Percentiles rank a stretch among this genome's conserved stretches.
These are phyloP conservation scores for Cicer chorassanicum DNA, from an alignment of 306 rosid species.

Conservation along the genomic window DNA sequence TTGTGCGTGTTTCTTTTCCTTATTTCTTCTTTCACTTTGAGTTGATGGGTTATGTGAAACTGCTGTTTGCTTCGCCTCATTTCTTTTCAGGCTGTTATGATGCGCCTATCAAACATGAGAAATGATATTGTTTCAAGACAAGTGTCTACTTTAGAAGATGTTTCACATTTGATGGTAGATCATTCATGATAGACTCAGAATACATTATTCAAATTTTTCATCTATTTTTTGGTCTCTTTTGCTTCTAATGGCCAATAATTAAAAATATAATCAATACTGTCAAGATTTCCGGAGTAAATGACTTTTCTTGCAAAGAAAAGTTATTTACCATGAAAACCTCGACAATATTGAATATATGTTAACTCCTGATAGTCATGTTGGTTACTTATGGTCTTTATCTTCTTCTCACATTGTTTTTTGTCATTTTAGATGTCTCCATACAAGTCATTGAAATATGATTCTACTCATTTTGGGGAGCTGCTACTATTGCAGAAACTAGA, in stretches of 20 bases:
- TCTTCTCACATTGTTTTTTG: slow-evolving; percentile 13
- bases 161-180: slow-evolving; percentile 62
- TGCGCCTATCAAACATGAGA: slow-evolving; percentile 73
- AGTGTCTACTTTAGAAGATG: slow-evolving; percentile 60
- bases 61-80: slow-evolving; percentile 34
- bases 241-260: slow-evolving; percentile 27
- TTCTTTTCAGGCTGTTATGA: slow-evolving; percentile 79
- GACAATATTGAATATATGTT: slow-evolving; percentile 18
- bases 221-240: not conserved
- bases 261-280: too few species aligned
- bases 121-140: slow-evolving; percentile 65
- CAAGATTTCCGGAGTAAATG: too few species aligned
- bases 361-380: slow-evolving; percentile 22
- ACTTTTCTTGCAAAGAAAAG: not conserved
- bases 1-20: not conserved
- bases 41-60: slow-evolving; percentile 3
- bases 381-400: slow-evolving; percentile 10
- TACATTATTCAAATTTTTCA: slow-evolving; percentile 4
- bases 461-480: slow-evolving; percentile 59
- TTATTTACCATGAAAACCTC: not conserved
- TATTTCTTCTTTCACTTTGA: slow-evolving; percentile 23
- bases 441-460: slow-evolving; percentile 62
- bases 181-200: slow-evolving; percentile 15
- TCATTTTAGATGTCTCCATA: slow-evolving; percentile 67
- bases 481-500: slow-evolving; percentile 80